Percentiles rank a stretch among this genome's conserved stretches.
phyloP scores from a whole-genome alignment of 2,329 filamentous ascomycete species.

The Sporothrix mexicana region DNA sequence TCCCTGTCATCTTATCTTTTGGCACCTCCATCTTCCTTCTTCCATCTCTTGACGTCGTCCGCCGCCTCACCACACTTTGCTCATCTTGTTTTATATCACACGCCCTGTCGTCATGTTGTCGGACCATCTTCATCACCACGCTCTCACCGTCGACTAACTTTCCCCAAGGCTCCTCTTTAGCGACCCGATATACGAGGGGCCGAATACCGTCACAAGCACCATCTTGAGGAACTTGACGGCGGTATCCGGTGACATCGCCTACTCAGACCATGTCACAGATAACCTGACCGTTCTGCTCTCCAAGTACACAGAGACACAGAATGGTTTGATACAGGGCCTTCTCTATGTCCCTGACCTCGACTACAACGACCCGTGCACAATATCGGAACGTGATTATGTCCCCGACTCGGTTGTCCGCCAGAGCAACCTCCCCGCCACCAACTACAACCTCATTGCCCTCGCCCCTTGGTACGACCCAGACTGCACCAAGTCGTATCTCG shows the following conservation, averaged over 20 bases:
- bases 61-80: not conserved
- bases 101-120: conserved; percentile 1
- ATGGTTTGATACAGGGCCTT: conserved; percentile 73
- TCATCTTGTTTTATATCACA: not conserved
- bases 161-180: conserved; percentile 62
- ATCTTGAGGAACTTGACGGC: conserved; percentile 64
- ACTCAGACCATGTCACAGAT: conserved; percentile 55
- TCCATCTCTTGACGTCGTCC: not conserved
- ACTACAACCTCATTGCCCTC: conserved; percentile 78
- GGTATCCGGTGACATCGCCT: conserved; percentile 57
- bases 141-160: conserved; percentile 1
- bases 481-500: conserved; percentile 77
- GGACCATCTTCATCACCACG: too few species aligned
- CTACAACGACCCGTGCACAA: conserved; percentile 64
- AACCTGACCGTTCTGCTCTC: conserved; percentile 79
- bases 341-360: conserved; percentile 81
- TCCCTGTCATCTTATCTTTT: not conserved
- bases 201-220: conserved; percentile 57
- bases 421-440: conserved; percentile 68
- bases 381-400: conserved; percentile 68
- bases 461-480: conserved; percentile 81
- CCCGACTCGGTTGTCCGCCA: conserved; percentile 76
- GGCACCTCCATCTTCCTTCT: not conserved
- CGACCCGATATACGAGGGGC: conserved; percentile 61
- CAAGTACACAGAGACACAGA: conserved; percentile 64